Evolutionary conservation across 768 basidiomycete genomes (phyloP).

Genomic region (Amyloporia xantha): DNA sequence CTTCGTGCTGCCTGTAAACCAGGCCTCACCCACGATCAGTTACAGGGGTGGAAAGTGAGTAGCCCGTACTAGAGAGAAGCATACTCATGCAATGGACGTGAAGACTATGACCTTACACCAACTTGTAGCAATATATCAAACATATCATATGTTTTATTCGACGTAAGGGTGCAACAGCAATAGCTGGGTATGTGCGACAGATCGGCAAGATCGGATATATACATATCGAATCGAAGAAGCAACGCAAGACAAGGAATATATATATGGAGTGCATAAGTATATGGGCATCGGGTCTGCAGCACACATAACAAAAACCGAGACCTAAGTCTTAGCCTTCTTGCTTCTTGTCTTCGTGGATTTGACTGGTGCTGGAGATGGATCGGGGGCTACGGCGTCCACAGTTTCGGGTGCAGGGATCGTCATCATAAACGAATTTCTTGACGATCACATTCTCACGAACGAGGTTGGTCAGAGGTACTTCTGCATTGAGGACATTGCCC

Average conservation of each 20-base stretch:
- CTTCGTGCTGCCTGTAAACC: constrained; percentile 72
- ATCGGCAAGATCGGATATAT: constrained; percentile 4
- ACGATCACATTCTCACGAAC: constrained; percentile 61
- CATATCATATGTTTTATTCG: neutral
- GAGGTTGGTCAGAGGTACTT: constrained; percentile 49
- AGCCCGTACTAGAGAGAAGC: neutral
- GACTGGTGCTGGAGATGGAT: constrained; percentile 22
- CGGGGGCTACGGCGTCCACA: constrained; percentile 27
- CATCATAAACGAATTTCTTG: constrained; percentile 77
- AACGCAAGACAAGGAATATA: neutral
- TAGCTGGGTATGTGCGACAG: constrained; percentile 3
- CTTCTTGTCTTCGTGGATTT: constrained; percentile 42
- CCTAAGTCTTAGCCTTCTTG: constrained; percentile 20
- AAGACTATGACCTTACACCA: neutral
- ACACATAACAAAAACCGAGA: neutral
- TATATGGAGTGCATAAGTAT: neutral
- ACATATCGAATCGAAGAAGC: constrained; percentile 13
- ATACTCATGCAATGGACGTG: neutral
- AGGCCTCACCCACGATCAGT: constrained; percentile 61
- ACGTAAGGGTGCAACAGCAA: neutral
- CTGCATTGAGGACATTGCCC: constrained; percentile 61
- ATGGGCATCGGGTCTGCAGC: neutral
- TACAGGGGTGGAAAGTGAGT: constrained; percentile 43
- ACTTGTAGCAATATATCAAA: constrained; percentile 4
- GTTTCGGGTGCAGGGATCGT: constrained; percentile 38